A percentile compares a stretch with the other conserved stretches of the same genome.
Evolutionary conservation across 108 stramenopile genomes (phyloP).

Genomic region (Nannochloropsis granulata): DNA sequence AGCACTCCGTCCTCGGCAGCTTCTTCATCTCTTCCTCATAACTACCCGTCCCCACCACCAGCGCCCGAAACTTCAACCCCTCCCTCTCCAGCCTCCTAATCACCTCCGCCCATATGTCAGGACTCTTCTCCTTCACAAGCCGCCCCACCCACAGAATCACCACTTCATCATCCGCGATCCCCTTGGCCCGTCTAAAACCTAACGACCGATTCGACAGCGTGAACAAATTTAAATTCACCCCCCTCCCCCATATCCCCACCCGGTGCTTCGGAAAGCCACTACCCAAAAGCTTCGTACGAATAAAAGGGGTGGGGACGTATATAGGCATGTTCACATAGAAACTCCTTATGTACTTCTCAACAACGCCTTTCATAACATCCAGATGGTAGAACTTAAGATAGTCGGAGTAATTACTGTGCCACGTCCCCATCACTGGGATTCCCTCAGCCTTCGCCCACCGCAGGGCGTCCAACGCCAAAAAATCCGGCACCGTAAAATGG

Average conservation of each 20-base stretch:
- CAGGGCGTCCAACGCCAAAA: conserved; percentile 8
- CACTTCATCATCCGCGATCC: conserved; percentile 40
- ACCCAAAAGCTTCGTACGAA: conserved; percentile 34
- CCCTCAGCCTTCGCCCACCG: not conserved
- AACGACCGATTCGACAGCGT: conserved; percentile 29
- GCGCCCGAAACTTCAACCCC: conserved; percentile 32
- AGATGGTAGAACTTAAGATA: conserved; percentile 45
- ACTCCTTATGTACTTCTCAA: conserved; percentile 41
- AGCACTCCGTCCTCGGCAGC: conserved; percentile 34
- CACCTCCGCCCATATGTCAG: conserved; percentile 42
- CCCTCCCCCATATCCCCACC: conserved; percentile 51
- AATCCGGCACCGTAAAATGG: conserved; percentile 19
- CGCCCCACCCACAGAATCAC: conserved; percentile 50
- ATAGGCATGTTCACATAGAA: conserved; percentile 45
- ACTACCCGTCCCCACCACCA: conserved; percentile 50
- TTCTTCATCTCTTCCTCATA: conserved; percentile 31
- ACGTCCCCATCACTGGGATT: conserved; percentile 33
- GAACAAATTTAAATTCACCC: conserved; percentile 46
- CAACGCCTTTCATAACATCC: conserved; percentile 40
- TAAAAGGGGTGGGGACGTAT: conserved; percentile 50
- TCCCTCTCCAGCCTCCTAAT: conserved; percentile 24
- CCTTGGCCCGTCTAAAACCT: conserved; percentile 33
- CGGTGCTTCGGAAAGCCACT: conserved; percentile 31
- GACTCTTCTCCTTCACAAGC: conserved; percentile 54
- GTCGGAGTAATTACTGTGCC: conserved; percentile 49